A percentile compares a stretch with the other conserved stretches of the same genome.
phyloP scores from a whole-genome alignment of 805 yeast species.

The Sungouiella thailandica region DNA sequence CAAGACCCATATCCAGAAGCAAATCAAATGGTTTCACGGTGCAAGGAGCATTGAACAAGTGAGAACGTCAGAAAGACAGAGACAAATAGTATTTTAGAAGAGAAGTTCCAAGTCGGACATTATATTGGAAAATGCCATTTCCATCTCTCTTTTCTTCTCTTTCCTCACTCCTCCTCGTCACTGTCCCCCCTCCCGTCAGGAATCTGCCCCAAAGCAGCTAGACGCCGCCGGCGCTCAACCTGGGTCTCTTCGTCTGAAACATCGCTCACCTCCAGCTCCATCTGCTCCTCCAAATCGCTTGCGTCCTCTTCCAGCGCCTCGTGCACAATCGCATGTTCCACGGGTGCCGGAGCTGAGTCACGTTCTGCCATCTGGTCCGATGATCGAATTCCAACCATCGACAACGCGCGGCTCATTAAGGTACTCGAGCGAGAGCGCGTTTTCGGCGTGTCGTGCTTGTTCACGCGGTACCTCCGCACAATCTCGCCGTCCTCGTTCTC shows the following conservation, averaged over 20 bases:
- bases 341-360: background rate
- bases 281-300: conserved; percentile 12
- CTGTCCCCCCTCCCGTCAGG: conserved; percentile 36
- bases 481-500: conserved; percentile 93
- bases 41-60: too few relatives aligned
- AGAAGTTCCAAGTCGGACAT: too few relatives aligned
- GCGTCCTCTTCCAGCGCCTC: conserved; percentile 6
- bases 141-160: too few relatives aligned
- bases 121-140: too few relatives aligned
- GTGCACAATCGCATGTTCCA: background rate
- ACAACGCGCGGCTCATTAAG: conserved; percentile 43
- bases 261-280: conserved; percentile 18
- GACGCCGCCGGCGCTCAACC: conserved; percentile 59
- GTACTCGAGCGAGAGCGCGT: conserved; percentile 36
- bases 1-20: too few relatives aligned
- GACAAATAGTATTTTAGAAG: too few relatives aligned
- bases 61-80: too few relatives aligned
- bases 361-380: background rate
- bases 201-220: conserved; percentile 50
- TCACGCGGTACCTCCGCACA: conserved; percentile 71
- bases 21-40: too few relatives aligned
- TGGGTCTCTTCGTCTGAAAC: conserved; percentile 48
- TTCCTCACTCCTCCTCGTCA: conserved; percentile 45
- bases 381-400: conserved; percentile 46
- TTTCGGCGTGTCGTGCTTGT: conserved; percentile 38